Conservation (phyloP, 1,284 basidiomycete species). For the Puccinia novopanici region DNA sequence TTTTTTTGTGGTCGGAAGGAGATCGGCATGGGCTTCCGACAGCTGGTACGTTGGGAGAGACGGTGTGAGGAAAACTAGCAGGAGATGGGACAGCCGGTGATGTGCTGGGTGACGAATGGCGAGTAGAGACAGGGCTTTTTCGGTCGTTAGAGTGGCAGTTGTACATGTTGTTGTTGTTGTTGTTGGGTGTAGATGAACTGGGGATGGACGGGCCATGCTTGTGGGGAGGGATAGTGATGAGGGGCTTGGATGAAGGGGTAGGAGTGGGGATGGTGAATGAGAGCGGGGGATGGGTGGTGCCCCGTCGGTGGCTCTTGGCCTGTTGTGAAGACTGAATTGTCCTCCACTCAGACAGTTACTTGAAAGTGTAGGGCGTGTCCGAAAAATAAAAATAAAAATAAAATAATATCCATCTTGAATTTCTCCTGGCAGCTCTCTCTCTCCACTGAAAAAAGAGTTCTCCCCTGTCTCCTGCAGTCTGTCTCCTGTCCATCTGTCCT, state of each 20-base stretch:
- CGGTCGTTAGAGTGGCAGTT: too few relatives aligned
- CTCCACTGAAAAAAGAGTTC: not conserved
- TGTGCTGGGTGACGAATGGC: too few relatives aligned
- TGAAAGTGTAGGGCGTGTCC: not conserved
- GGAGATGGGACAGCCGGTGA: too few relatives aligned
- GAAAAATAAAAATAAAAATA: slow-evolving; percentile 8
- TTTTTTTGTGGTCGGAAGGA: too few relatives aligned
- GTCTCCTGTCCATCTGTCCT: slow-evolving; percentile 6
- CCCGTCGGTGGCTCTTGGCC: too few relatives aligned
- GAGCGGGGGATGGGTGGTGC: too few relatives aligned
- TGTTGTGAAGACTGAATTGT: slow-evolving; percentile 13
- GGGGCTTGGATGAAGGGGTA: not conserved
- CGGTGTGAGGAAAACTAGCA: too few relatives aligned
- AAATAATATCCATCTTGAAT: not conserved
- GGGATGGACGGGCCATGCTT: slow-evolving; percentile 1
- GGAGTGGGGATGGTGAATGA: not conserved
- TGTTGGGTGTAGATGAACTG: slow-evolving; percentile 5
- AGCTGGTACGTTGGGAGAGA: too few relatives aligned
- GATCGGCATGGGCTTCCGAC: too few relatives aligned
- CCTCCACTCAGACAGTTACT: slow-evolving; percentile 6
- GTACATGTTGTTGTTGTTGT: not conserved
- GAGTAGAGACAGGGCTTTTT: too few relatives aligned
- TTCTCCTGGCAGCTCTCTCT: not conserved
- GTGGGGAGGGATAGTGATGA: not conserved
- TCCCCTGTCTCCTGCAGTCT: not conserved